A percentile compares a stretch with the other conserved stretches of the same genome.
These are phyloP conservation scores for Tubosaeta sp. DNA, from an alignment of 768 basidiomycete genomes.

Conservation along the genomic window DNA sequence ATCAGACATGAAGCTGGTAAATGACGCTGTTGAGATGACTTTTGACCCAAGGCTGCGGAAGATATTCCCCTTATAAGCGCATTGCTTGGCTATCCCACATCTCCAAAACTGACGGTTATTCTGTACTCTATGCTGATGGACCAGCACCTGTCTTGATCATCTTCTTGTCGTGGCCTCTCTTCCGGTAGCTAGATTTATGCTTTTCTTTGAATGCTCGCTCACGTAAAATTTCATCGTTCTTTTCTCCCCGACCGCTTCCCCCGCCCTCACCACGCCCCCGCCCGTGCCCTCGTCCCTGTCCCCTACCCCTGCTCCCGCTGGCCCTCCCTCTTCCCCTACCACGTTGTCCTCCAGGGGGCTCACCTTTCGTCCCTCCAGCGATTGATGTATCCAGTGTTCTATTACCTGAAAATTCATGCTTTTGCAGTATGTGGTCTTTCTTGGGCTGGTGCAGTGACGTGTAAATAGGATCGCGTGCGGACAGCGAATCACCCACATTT, in stretches of 20 bases:
- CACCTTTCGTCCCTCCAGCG: background rate
- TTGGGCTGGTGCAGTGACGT: conserved; percentile 44
- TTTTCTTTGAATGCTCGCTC: conserved; percentile 74
- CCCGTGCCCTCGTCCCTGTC: conserved; percentile 36
- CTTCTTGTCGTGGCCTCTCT: conserved; percentile 87
- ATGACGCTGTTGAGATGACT: too few relatives aligned
- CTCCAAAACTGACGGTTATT: background rate
- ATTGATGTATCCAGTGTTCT: conserved; percentile 19
- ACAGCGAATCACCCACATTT: conserved; percentile 53
- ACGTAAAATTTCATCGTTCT: conserved; percentile 38
- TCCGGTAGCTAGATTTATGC: conserved; percentile 76
- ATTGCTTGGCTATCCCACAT: background rate
- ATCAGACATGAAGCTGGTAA: too few relatives aligned
- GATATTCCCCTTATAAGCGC: too few relatives aligned
- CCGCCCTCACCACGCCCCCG: conserved; percentile 35
- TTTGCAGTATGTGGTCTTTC: conserved; percentile 69
- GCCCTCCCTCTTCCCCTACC: conserved; percentile 32
- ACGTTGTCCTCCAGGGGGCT: conserved; percentile 12
- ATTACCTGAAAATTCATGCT: conserved; percentile 76
- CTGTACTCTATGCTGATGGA: conserved; percentile 19
- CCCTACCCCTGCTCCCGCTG: conserved; percentile 40
- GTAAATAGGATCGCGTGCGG: conserved; percentile 8
- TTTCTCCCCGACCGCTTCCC: conserved; percentile 33
- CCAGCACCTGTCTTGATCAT: conserved; percentile 62
- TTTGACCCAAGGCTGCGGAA: too few relatives aligned